phyloP scores from a whole-genome alignment of 2,329 filamentous ascomycete species.

The Sporothrix humicola region DNA sequence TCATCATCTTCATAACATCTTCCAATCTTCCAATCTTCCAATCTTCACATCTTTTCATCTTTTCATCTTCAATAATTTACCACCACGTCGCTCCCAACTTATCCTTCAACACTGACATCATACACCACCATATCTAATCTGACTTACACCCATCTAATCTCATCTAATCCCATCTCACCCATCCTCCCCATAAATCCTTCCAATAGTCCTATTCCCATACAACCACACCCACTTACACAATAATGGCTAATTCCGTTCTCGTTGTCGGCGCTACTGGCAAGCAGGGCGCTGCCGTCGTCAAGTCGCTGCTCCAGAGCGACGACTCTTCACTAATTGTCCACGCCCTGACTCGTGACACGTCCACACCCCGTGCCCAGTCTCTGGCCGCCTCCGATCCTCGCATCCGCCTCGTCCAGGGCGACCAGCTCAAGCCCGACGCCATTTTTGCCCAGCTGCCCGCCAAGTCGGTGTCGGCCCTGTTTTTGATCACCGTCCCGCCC shows the following conservation, averaged over 20 bases:
- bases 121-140: neutral
- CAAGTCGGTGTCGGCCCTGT: slow-evolving; percentile 43
- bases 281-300: slow-evolving; percentile 36
- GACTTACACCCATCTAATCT: neutral
- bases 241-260: slow-evolving; percentile 32
- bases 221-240: neutral
- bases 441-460: slow-evolving; percentile 45
- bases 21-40: neutral
- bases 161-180: neutral
- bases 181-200: no score
- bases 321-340: slow-evolving; percentile 36
- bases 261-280: slow-evolving; percentile 38
- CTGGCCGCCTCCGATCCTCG: slow-evolving; percentile 47
- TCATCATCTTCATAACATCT: neutral
- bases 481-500: slow-evolving; percentile 45
- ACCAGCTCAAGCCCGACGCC: slow-evolving; percentile 43
- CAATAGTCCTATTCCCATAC: neutral
- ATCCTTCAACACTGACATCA: neutral
- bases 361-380: slow-evolving; percentile 43
- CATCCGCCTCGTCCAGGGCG: slow-evolving; percentile 46
- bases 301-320: slow-evolving; percentile 33
- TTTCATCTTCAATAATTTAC: neutral
- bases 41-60: neutral
- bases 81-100: neutral
- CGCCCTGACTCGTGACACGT: slow-evolving; percentile 41